phyloP scores from a whole-genome alignment of 2,329 filamentous ascomycete genomes.

The Catunica adiposa region DNA sequence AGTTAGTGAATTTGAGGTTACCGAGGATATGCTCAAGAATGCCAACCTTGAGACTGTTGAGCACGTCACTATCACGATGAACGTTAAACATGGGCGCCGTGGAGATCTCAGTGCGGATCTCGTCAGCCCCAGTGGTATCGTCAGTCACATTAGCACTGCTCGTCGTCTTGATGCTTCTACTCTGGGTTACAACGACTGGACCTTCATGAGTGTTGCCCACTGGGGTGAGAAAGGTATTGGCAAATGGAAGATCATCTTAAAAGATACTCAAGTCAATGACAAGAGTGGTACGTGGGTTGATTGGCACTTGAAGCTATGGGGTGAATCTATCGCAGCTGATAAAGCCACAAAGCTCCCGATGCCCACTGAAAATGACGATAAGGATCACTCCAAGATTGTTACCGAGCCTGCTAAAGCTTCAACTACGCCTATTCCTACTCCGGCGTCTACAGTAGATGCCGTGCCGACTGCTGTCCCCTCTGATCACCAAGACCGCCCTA shows the following conservation, averaged over 20 bases:
- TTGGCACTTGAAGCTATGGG: slow-evolving; percentile 91
- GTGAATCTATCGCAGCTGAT: slow-evolving; percentile 61
- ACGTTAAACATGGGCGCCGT: slow-evolving; percentile 69
- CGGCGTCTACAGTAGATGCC: slow-evolving; percentile 40
- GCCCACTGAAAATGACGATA: slow-evolving; percentile 68
- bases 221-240: slow-evolving; percentile 85
- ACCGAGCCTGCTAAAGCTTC: slow-evolving; percentile 35
- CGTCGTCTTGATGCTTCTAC: slow-evolving; percentile 50
- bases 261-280: slow-evolving; percentile 65
- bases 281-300: slow-evolving; percentile 66
- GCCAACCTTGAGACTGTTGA: slow-evolving; percentile 79
- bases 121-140: slow-evolving; percentile 62
- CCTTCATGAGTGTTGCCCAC: slow-evolving; percentile 95
- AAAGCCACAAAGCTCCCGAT: slow-evolving; percentile 63
- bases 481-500: slow-evolving; percentile 48
- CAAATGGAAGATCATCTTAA: slow-evolving; percentile 80
- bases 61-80: slow-evolving; percentile 97
- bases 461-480: slow-evolving; percentile 32
- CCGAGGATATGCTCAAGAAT: slow-evolving; percentile 57
- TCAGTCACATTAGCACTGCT: slow-evolving; percentile 67
- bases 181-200: slow-evolving; percentile 81
- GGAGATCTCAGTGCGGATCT: slow-evolving; percentile 89
- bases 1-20: slow-evolving; percentile 66
- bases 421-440: slow-evolving; percentile 31
- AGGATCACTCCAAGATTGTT: slow-evolving; percentile 53